These are phyloP conservation scores for Dothistroma pini DNA, from an alignment of 2,329 filamentous ascomycete genomes.

Conservation along the genomic window DNA sequence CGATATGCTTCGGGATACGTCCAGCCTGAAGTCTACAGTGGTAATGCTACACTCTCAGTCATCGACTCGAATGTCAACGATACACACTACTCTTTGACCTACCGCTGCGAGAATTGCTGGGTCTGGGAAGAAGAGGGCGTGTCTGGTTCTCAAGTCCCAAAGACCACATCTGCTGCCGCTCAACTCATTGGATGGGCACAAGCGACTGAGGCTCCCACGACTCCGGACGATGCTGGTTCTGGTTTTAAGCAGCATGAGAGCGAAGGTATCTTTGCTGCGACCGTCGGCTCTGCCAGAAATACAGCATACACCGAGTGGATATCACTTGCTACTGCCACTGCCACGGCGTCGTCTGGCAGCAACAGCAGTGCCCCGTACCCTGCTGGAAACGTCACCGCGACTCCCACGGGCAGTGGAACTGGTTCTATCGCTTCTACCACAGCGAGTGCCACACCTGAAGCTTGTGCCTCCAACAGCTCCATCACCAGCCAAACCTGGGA, in stretches of 20 bases:
- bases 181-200: constrained; percentile 33
- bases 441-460: constrained; percentile 28
- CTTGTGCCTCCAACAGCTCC: constrained; percentile 25
- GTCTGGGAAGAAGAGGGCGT: constrained; percentile 43
- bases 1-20: constrained; percentile 58
- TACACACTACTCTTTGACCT: constrained; percentile 60
- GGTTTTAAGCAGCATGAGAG: constrained; percentile 54
- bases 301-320: constrained; percentile 42
- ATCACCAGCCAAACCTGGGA: constrained; percentile 51
- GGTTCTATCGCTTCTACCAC: constrained; percentile 4
- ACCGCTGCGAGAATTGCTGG: constrained; percentile 56
- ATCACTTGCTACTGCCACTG: constrained; percentile 31
- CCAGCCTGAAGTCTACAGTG: constrained; percentile 57
- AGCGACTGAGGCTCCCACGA: constrained; percentile 27
- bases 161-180: constrained; percentile 31
- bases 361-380: constrained; percentile 9
- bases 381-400: constrained; percentile 6
- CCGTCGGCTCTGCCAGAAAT: constrained; percentile 44
- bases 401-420: constrained; percentile 18
- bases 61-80: constrained; percentile 57
- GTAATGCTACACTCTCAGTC: constrained; percentile 59
- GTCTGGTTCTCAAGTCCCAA: constrained; percentile 38
- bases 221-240: constrained; percentile 39
- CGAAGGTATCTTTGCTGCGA: constrained; percentile 52
- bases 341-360: constrained; percentile 39